Conservation (phyloP, 148 eudicot genomes). For the Bassia scoparia region DNA sequence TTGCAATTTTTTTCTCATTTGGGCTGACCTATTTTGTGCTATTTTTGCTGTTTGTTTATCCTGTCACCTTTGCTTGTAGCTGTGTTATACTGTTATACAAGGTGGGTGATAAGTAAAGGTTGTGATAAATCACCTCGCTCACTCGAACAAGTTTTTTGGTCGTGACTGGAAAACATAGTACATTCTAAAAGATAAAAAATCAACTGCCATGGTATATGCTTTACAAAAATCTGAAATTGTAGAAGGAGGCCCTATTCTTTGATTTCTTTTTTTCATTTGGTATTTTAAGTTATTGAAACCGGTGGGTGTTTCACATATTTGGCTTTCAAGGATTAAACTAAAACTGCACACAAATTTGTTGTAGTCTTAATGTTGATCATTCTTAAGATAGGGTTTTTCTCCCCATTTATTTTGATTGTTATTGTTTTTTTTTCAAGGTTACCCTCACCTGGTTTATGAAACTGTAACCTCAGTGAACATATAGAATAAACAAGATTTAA, state of each 20-base stretch:
- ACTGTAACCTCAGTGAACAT: not conserved
- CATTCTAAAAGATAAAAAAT: not conserved
- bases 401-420: too few species aligned
- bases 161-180: not conserved
- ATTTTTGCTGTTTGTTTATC: not conserved
- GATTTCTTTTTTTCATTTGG: not conserved
- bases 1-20: not conserved
- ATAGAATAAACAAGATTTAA: not conserved
- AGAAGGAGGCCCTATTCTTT: not conserved
- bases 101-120: not conserved
- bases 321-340: not conserved
- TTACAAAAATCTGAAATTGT: not conserved
- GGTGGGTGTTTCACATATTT: not conserved
- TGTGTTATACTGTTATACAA: not conserved
- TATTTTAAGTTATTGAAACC: not conserved
- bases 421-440: not conserved
- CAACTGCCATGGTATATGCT: not conserved
- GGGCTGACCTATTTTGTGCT: not conserved
- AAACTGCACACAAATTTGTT: not conserved
- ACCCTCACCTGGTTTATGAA: not conserved
- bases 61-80: not conserved
- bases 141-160: not conserved
- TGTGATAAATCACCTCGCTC: not conserved
- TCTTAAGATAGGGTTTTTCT: too few species aligned
- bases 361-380: not conserved